Evolutionary conservation across 2,329 filamentous ascomycete species (phyloP).

Genomic region (Curvularia hawaiiensis): DNA sequence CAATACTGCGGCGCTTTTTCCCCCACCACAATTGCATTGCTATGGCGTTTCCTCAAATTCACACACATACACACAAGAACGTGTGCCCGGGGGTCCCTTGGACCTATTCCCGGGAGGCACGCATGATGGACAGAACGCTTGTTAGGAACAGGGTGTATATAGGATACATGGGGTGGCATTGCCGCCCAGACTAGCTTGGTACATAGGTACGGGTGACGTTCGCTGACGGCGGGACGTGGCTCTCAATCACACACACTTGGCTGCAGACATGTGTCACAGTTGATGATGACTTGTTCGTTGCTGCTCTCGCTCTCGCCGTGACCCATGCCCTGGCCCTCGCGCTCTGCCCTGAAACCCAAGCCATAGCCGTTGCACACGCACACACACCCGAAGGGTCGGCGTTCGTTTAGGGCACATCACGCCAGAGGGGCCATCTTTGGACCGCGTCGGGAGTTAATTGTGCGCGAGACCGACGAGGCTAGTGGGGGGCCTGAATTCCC

Average conservation of each 20-base stretch:
- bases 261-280: background rate
- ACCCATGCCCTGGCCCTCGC: background rate
- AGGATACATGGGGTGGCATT: slow-evolving; percentile 25
- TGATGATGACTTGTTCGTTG: background rate
- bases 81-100: slow-evolving; percentile 20
- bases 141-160: slow-evolving; percentile 30
- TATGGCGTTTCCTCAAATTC: slow-evolving; percentile 24
- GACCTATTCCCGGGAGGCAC: slow-evolving; percentile 15
- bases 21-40: slow-evolving; percentile 20
- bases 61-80: slow-evolving; percentile 16
- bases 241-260: slow-evolving; percentile 2
- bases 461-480: slow-evolving; percentile 37
- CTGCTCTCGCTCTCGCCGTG: background rate
- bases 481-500: slow-evolving; percentile 40
- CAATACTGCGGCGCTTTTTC: slow-evolving; percentile 10
- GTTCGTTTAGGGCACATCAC: slow-evolving; percentile 24
- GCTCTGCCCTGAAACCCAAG: background rate
- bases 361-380: slow-evolving; percentile 1
- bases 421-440: slow-evolving; percentile 23
- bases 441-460: slow-evolving; percentile 19
- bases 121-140: slow-evolving; percentile 11
- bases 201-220: slow-evolving; percentile 14
- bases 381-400: slow-evolving; percentile 12
- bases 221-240: slow-evolving; percentile 7
- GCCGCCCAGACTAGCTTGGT: slow-evolving; percentile 33